Evolutionary conservation across 192 early-diverging fungal genomes (phyloP).

Genomic region (Linnemannia hyalina): DNA sequence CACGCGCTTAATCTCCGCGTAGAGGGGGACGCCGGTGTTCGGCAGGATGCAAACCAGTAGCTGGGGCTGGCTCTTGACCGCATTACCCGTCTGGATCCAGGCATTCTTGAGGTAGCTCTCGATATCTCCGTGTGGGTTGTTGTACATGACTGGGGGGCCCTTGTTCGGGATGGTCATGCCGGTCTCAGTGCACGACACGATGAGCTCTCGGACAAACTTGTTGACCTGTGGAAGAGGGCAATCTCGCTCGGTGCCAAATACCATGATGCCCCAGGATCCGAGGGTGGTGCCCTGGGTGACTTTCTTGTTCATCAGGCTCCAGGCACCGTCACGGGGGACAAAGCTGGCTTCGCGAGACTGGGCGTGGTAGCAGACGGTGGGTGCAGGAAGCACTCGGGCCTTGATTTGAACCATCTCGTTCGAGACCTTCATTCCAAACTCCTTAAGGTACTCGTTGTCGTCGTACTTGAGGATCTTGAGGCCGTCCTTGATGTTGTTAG

Average conservation of each 20-base stretch:
- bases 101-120: slow-evolving; percentile 76
- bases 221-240: slow-evolving; percentile 69
- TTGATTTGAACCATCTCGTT: slow-evolving; percentile 74
- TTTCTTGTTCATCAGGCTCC: slow-evolving; percentile 89
- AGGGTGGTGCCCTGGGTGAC: slow-evolving; percentile 81
- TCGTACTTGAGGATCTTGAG: slow-evolving; percentile 73
- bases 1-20: slow-evolving; percentile 90
- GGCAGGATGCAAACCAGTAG: slow-evolving; percentile 89
- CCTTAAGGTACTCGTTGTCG: slow-evolving; percentile 78
- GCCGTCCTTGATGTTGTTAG: slow-evolving; percentile 83
- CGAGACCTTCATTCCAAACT: slow-evolving; percentile 82
- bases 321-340: slow-evolving; percentile 78
- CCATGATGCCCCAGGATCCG: slow-evolving; percentile 84
- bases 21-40: slow-evolving; percentile 84
- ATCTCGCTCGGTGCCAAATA: slow-evolving; percentile 73
- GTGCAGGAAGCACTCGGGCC: slow-evolving; percentile 84
- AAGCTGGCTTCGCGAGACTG: slow-evolving; percentile 62
- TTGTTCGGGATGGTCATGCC: slow-evolving; percentile 72
- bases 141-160: slow-evolving; percentile 61
- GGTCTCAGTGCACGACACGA: slow-evolving; percentile 76
- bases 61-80: slow-evolving; percentile 79
- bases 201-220: slow-evolving; percentile 80
- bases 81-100: slow-evolving; percentile 76
- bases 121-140: slow-evolving; percentile 77
- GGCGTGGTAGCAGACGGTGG: slow-evolving; percentile 75